These are phyloP conservation scores for Phoenix dactylifera DNA, from an alignment of 176 grass and related monocot species.

Conservation along the genomic window DNA sequence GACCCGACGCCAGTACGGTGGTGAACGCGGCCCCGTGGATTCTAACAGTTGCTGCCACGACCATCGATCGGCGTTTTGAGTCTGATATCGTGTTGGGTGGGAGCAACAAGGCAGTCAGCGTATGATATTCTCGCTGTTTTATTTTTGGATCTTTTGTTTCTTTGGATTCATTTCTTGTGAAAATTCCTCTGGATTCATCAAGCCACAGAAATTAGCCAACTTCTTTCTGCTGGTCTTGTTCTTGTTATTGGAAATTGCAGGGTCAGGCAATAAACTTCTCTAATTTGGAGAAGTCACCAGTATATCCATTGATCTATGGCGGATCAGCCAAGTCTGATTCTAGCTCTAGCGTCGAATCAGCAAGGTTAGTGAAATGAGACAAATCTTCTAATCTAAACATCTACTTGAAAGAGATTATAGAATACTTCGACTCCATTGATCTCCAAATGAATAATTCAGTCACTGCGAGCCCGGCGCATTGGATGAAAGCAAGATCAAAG, in stretches of 20 bases:
- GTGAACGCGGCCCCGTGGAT: constrained; percentile 86
- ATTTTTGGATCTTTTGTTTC: too few relatives aligned
- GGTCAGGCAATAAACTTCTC: constrained; percentile 87
- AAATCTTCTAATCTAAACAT: too few relatives aligned
- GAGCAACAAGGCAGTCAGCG: constrained; percentile 47
- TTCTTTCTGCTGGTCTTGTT: too few relatives aligned
- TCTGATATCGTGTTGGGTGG: constrained; percentile 65
- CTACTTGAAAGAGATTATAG: too few relatives aligned
- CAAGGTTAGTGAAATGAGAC: constrained; percentile 34
- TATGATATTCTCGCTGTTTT: not conserved
- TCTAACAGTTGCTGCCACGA: constrained; percentile 66
- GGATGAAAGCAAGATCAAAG: constrained; percentile 44
- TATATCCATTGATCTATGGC: constrained; percentile 60
- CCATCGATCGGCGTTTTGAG: constrained; percentile 83
- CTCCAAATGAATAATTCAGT: constrained; percentile 16
- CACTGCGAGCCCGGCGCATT: constrained; percentile 56
- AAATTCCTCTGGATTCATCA: too few relatives aligned
- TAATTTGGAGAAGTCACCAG: constrained; percentile 46
- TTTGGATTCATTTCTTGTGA: too few relatives aligned
- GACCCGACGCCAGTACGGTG: constrained; percentile 37
- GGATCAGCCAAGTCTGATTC: constrained; percentile 53
- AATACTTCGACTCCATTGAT: too few relatives aligned
- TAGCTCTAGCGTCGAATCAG: constrained; percentile 25
- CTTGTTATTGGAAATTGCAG: constrained; percentile 16
- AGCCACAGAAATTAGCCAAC: too few relatives aligned